phyloP scores from a whole-genome alignment of 73 alveolate species.

The Paramecium biaurelia region DNA sequence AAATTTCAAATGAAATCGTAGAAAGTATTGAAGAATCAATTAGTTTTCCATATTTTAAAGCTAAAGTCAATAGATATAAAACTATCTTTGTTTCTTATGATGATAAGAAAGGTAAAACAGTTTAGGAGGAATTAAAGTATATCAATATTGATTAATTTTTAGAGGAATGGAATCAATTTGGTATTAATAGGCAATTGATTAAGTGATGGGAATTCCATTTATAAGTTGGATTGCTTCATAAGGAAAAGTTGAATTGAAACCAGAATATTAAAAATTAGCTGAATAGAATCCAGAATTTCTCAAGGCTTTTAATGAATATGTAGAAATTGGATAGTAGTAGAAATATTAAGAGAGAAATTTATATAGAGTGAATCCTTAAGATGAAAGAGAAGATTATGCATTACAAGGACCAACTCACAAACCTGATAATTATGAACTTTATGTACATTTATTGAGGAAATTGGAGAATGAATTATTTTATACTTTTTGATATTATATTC shows the following conservation, averaged over 20 bases:
- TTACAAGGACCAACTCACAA: neutral
- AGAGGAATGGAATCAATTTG: constrained; percentile 12
- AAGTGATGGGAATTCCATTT: neutral
- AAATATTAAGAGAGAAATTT: neutral
- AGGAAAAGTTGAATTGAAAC: neutral
- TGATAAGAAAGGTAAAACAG: neutral
- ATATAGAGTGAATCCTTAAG: neutral
- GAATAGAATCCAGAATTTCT: neutral
- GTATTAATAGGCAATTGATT: constrained; percentile 4
- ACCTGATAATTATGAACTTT: neutral
- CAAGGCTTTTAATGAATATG: neutral
- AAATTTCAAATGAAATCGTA: neutral
- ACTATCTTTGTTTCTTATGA: neutral
- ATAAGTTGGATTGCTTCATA: neutral
- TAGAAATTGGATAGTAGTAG: neutral
- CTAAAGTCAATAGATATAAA: neutral
- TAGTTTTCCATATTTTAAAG: neutral
- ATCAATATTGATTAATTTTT: neutral
- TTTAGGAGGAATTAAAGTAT: neutral
- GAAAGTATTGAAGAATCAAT: neutral
- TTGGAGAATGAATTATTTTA: neutral
- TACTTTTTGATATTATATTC: neutral
- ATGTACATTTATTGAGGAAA: neutral
- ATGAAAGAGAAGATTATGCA: neutral
- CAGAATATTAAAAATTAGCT: neutral